Evolutionary conservation across 225 moss, liverwort and hornwort species (phyloP).

Genomic region (Antitrichia curtipendula): DNA sequence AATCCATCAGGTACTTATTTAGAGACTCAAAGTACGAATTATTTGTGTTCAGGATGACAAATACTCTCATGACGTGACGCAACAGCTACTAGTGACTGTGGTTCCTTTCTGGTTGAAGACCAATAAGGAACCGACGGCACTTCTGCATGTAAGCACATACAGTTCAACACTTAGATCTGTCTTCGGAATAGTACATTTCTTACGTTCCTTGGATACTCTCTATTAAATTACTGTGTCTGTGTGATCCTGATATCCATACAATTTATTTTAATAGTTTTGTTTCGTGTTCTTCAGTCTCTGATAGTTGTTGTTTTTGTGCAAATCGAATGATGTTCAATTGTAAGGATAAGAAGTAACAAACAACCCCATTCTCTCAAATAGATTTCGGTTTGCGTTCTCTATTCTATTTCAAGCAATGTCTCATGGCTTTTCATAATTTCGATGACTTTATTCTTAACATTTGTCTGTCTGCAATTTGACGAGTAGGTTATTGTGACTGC

Average conservation of each 20-base stretch:
- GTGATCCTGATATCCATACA: not conserved
- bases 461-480: not conserved
- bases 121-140: slow-evolving; percentile 56
- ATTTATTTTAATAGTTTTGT: not conserved
- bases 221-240: not conserved
- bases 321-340: not conserved
- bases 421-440: not conserved
- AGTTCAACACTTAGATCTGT: not conserved
- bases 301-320: not conserved
- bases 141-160: slow-evolving; percentile 40
- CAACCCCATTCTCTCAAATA: not conserved
- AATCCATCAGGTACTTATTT: not conserved
- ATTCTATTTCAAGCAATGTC: not conserved
- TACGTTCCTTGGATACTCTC: not conserved
- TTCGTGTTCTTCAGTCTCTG: not conserved
- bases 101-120: slow-evolving; percentile 75
- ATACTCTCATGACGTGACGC: slow-evolving; percentile 81
- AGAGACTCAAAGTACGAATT: not conserved
- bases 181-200: not conserved
- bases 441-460: not conserved
- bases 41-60: slow-evolving; percentile 61
- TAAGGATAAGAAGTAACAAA: not conserved
- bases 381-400: not conserved
- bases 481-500: slow-evolving; percentile 69
- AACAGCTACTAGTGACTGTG: slow-evolving; percentile 59